Evolutionary conservation across 495 filamentous ascomycete species (phyloP), one percentile per base, ranked within the genome.

Genomic region (Tuber calosporum): DNA sequence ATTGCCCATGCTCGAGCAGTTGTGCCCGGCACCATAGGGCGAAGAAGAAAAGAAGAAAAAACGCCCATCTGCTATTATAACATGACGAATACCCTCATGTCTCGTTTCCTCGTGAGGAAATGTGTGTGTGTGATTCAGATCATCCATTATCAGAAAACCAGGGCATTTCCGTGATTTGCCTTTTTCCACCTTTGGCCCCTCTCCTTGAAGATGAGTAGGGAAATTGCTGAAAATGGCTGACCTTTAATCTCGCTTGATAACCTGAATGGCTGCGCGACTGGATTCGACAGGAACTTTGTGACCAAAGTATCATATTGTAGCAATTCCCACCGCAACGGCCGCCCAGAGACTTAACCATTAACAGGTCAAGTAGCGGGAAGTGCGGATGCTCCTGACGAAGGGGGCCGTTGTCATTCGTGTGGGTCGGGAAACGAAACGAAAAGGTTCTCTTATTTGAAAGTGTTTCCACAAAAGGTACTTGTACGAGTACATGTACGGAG

Each of bases 401-500:
- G 53, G 53, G 11, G 26, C 11, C 26, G 11, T 15, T 62, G 11
- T 15, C 30, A 5, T 15, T 34, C 26, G 53, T 62, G 26, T 62
- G 53, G 53, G 53, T 62, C 26, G 53, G 53, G 53, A 62, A 62
- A 34, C 26, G 26, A 62, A 62, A 62, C 53, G 53, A 62, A 34
- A 62, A 17, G 53, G 53, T 30, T 34, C 26, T 62, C 26, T 62
- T 2, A 62, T 62, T 34, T 15, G 53, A 62, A 62, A 62, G 53
- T 34, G 53, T 62, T 62, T 62, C 53, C 17, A 62, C 53, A 62
- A 62, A 30, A 34, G 53, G 4, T 62, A 62, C 53, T 34, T 34
- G 53, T 34, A 62, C 53, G 53, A 26, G 4, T 62, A 62, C 53
- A 62, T 34, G 53, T 34, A 62, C 53, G 53, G 34, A 62, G 53